Evolutionary conservation across 1,284 basidiomycete species (phyloP), one percentile per base, ranked within the genome.

Genomic region (Cutaneotrichosporon cavernicola): DNA sequence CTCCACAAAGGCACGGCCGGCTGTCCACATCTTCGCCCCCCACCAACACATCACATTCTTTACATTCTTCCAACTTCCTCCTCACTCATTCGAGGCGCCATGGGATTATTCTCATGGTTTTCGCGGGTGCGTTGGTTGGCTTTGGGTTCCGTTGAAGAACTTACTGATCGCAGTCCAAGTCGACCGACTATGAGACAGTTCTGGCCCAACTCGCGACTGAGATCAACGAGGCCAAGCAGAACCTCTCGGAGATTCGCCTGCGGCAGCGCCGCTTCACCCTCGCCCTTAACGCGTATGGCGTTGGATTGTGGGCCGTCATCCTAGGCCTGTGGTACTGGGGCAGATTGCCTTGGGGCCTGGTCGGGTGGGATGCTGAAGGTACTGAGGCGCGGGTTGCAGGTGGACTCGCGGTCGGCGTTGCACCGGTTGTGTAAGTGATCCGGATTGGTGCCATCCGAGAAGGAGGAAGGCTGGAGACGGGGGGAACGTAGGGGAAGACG

Each of bases 211-310:
- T 85, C 11, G 80, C 83, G 18, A 73, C 75, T 22, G 80, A 84
- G 32, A 84, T 86, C 67, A 72, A 76, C 34, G 76, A 79, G 16
- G 81, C 82, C 30, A 90, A 96, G 79, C 85, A 87, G 40, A 86
- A 88, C 65, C 87, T 99, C 9, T 89, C 91, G 1, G 93, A 95
- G 76, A 91, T 98, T 72, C 87, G 91, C 11, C 82, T 92, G 56
- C 87, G 94, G 30, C 90, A 97, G 79, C 86, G 92, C 46, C 85
- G 94, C 2, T 85, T 91, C 3, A 90, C 89, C 13, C 84, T 95
- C 53, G 83, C 90, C 34, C 86, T 91, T 56, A 94, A 94, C 0
- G 78, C 92, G 6, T 96, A 92, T 75, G 89, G 92, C 0, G 81
- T 96, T 68, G 85, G 88, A 0, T 78, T 85, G 43, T 98, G 94